Evolutionary conservation across 805 yeast species (phyloP), one percentile per base, ranked within the genome.

Genomic region (Wickerhamiella kurtzmanii): DNA sequence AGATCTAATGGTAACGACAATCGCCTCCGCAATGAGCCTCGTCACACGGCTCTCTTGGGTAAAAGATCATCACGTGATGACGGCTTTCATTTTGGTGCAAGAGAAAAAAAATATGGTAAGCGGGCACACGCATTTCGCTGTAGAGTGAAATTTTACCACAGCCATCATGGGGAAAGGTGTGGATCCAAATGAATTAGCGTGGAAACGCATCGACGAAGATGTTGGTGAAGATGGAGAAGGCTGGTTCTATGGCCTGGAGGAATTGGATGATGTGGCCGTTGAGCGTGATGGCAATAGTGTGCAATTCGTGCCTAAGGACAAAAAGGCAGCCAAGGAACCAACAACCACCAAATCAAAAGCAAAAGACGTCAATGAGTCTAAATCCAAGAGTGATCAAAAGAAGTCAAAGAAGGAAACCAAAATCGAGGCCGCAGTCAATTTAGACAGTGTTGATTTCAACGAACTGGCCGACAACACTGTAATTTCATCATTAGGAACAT

Each of bases 211-310:
- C 5, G 55, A 48, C 15, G 56, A 55, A 16, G 58, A 51, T 16
- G 39, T 51, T 37, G 82, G 79, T 2, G 89, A 94, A 3, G 95
- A 79, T 50, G 95, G 86, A 62, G 84, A 82, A 59, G 88, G 83
- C 53, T 96, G 96, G 0, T 81, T 88, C 56, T 86, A 79, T 61
- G 98, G 96, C 0, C 67, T 92, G 35, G 98, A 89, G 62, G 97
- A 89, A 61, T 72, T 92, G 44, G 96, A 86, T 48, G 96, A 96
- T 40, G 96, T 89, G 32, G 88, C 74, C 57, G 88, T 89, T 4
- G 77, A 82, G 50, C 71, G 79, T 46, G 75, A 77, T 2, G 69
- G 83, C 51, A 95, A 95, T 13, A 66, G 69, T 44, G 78, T 81
- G 0, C 74, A 59, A 56, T 61, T 57, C 64, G 65, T 42, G 56